Percentiles rank a stretch among this genome's conserved stretches.
Conservation (phyloP, 495 filamentous ascomycete species). For the Staphylotrichum longicolle region DNA sequence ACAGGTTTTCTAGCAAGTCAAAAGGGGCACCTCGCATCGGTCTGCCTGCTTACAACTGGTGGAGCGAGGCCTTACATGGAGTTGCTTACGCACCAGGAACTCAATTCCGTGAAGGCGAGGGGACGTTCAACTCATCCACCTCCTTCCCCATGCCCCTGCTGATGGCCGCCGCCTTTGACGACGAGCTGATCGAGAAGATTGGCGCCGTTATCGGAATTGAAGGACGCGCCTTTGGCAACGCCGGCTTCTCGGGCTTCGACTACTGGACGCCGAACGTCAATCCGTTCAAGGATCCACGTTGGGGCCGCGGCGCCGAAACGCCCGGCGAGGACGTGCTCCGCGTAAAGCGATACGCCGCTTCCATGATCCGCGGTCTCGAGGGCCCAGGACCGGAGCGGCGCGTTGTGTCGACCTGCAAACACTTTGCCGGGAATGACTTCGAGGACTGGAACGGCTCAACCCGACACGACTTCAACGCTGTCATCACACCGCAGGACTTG, state of each 20-base stretch:
- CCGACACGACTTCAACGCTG: conserved; percentile 41
- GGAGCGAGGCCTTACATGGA: conserved; percentile 54
- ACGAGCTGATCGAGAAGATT: conserved; percentile 44
- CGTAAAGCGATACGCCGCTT: conserved; percentile 40
- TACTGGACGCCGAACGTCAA: conserved; percentile 71
- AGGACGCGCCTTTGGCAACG: conserved; percentile 66
- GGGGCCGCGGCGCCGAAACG: conserved; percentile 40
- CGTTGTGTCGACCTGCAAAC: conserved; percentile 40
- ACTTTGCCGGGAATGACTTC: conserved; percentile 54
- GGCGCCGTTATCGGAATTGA: conserved; percentile 55
- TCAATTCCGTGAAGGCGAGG: conserved; percentile 27
- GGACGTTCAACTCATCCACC: conserved; percentile 47
- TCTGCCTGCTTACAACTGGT: conserved; percentile 49
- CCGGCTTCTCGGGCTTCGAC: conserved; percentile 55
- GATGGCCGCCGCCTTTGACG: conserved; percentile 48
- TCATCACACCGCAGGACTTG: conserved; percentile 43
- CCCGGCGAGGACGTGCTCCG: conserved; percentile 43
- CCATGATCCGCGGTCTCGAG: conserved; percentile 35
- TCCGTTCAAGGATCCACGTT: conserved; percentile 53
- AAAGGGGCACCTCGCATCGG: conserved; percentile 43
- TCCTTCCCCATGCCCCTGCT: conserved; percentile 49
- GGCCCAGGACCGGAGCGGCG: conserved; percentile 18
- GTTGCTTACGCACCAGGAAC: conserved; percentile 42
- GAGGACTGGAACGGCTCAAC: conserved; percentile 47
- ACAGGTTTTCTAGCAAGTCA: conserved; percentile 27